These are phyloP conservation scores for Saccharomycopsis microspora DNA, from an alignment of 805 yeast species.

Conservation along the genomic window DNA sequence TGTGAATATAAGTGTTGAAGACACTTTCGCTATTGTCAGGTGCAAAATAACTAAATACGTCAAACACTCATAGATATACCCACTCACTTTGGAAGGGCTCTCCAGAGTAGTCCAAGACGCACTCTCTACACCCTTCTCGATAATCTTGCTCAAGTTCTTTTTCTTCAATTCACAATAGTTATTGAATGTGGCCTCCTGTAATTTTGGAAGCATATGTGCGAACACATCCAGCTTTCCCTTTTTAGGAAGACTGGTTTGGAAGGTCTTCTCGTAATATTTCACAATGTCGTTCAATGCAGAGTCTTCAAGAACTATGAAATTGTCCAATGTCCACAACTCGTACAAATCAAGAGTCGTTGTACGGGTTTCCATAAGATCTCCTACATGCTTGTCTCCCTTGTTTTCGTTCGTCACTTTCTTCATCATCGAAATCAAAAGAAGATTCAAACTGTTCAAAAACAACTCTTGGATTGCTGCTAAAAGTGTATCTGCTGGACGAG, in stretches of 20 bases:
- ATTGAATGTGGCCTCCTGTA: conserved; percentile 43
- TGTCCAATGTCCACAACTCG: conserved; percentile 17
- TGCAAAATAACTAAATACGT: conserved; percentile 40
- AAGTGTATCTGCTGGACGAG: conserved; percentile 24
- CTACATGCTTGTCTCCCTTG: conserved; percentile 3
- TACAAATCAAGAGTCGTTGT: conserved; percentile 14
- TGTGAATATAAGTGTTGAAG: conserved; percentile 32
- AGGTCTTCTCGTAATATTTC: conserved; percentile 37
- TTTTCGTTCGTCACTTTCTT: conserved; percentile 18
- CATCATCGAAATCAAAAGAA: conserved; percentile 23
- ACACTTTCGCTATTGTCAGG: conserved; percentile 36
- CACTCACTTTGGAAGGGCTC: conserved; percentile 29
- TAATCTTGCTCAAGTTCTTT: conserved; percentile 27
- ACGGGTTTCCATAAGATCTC: conserved; percentile 1
- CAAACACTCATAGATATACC: conserved; percentile 38
- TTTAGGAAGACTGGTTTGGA: conserved; percentile 30
- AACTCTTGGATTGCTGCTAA: conserved; percentile 23
- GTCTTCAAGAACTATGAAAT: conserved; percentile 28
- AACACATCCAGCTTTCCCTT: conserved; percentile 28
- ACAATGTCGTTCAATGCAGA: conserved; percentile 37
- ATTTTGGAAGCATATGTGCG: conserved; percentile 26
- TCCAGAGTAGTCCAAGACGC: conserved; percentile 27
- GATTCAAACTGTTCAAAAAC: conserved; percentile 25
- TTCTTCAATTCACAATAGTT: conserved; percentile 41
- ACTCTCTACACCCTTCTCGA: conserved; percentile 27